phyloP scores from a whole-genome alignment of 148 eudicot species.

The Rhododendron williamsianum region DNA sequence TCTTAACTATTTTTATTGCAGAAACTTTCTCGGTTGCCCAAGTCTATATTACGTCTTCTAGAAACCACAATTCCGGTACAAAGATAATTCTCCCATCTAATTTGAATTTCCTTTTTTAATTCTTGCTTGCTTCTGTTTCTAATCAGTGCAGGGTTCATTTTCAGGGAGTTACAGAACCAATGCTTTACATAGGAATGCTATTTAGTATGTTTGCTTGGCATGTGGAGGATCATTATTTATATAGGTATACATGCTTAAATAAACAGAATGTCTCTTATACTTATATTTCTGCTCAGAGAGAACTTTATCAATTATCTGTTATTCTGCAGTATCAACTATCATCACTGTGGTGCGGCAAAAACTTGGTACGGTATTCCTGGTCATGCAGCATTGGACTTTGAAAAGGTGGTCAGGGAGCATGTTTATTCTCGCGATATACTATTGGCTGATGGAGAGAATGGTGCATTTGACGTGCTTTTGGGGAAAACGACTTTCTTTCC shows the following conservation, averaged over 20 bases:
- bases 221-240: conserved; percentile 97
- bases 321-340: conserved; percentile 82
- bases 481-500: conserved; percentile 97
- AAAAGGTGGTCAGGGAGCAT: conserved; percentile 75
- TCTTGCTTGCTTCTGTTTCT: conserved; percentile 9
- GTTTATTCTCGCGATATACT: conserved; percentile 72
- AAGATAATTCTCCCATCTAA: neutral
- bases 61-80: conserved; percentile 82
- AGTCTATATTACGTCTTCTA: conserved; percentile 76
- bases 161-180: conserved; percentile 98
- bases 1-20: conserved; percentile 33
- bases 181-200: conserved; percentile 99
- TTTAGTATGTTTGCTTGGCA: conserved; percentile 99
- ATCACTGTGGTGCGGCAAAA: conserved; percentile 98
- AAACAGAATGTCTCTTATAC: neutral
- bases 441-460: conserved; percentile 81
- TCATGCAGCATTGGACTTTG: conserved; percentile 83
- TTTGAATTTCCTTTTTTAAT: neutral
- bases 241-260: conserved; percentile 40
- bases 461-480: conserved; percentile 88
- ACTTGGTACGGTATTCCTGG: conserved; percentile 99
- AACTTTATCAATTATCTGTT: conserved; percentile 8
- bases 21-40: conserved; percentile 83
- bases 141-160: neutral
- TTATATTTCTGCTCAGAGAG: neutral